phyloP scores from a whole-genome alignment of 768 basidiomycete genomes.

The Amanita brunnescens region DNA sequence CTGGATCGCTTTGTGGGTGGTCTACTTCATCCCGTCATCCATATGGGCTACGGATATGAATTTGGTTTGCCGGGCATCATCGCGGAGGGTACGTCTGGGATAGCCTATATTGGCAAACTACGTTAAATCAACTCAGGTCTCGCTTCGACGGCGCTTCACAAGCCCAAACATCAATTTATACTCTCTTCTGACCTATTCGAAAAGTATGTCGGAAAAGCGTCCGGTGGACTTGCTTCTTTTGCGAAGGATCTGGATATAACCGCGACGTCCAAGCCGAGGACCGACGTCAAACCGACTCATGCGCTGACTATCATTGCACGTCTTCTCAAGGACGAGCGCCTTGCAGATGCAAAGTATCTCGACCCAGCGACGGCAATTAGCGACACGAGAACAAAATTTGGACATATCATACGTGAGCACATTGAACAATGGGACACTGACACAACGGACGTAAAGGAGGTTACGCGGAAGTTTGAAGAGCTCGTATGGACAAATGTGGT shows the following conservation, averaged over 20 bases:
- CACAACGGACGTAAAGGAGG: conserved; percentile 22
- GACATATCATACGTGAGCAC: conserved; percentile 21
- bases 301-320: conserved; percentile 47
- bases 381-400: conserved; percentile 18
- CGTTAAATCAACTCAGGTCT: conserved; percentile 31
- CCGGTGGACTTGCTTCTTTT: too few relatives aligned
- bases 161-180: conserved; percentile 7
- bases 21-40: conserved; percentile 57
- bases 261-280: neutral
- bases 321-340: conserved; percentile 19
- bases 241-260: neutral
- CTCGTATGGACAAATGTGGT: conserved; percentile 45
- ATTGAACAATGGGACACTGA: conserved; percentile 30
- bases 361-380: conserved; percentile 13
- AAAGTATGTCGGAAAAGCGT: neutral
- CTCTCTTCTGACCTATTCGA: neutral
- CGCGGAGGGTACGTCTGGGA: conserved; percentile 45
- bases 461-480: conserved; percentile 54
- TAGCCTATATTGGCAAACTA: neutral
- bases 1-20: conserved; percentile 41
- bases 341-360: conserved; percentile 10
- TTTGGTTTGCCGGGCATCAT: conserved; percentile 49
- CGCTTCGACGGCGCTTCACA: conserved; percentile 45
- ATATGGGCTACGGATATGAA: conserved; percentile 54
- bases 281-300: conserved; percentile 20